Percentiles rank a stretch among this genome's conserved stretches.
phyloP scores from a whole-genome alignment of 2,329 filamentous ascomycete genomes.

The Raffaelea deltoideospora region DNA sequence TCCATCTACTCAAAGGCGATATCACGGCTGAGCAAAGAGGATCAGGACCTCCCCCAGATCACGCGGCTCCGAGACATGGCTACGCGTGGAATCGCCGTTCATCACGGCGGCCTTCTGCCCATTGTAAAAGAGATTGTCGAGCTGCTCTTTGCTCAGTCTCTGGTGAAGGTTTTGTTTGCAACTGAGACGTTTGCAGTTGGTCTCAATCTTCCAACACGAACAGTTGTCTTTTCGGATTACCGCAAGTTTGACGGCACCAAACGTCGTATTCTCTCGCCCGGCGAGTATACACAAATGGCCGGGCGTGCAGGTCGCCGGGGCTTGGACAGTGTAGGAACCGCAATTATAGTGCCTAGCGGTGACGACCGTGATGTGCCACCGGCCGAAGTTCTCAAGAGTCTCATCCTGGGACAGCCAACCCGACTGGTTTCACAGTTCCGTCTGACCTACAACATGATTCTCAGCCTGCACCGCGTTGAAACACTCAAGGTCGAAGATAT shows the following conservation, averaged over 20 bases:
- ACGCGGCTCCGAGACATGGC: conserved; percentile 73
- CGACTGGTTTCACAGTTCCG: conserved; percentile 94
- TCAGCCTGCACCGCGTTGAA: conserved; percentile 88
- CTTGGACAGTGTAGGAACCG: conserved; percentile 80
- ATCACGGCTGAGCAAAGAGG: conserved; percentile 78
- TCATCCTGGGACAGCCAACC: conserved; percentile 92
- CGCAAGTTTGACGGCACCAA: conserved; percentile 88
- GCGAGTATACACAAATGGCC: conserved; percentile 98
- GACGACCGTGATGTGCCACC: conserved; percentile 77
- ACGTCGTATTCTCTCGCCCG: conserved; percentile 81
- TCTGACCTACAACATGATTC: conserved; percentile 98
- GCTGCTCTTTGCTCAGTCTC: conserved; percentile 83
- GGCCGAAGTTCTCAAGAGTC: conserved; percentile 66
- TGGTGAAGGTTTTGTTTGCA: conserved; percentile 94
- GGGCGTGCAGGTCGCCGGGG: conserved; percentile 86
- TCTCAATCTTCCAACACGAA: conserved; percentile 84
- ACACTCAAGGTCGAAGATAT: conserved; percentile 98
- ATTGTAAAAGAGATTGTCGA: conserved; percentile 98
- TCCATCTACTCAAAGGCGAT: conserved; percentile 96
- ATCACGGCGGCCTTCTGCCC: conserved; percentile 84
- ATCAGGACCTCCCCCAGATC: conserved; percentile 83
- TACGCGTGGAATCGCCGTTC: conserved; percentile 80
- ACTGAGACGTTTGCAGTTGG: conserved; percentile 99
- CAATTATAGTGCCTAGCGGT: conserved; percentile 79
- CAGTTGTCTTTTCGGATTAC: conserved; percentile 94